Percentiles rank a stretch among this genome's conserved stretches.
Evolutionary conservation across 208 protist genomes (phyloP).

Genomic region (Crithidia mellificae): DNA sequence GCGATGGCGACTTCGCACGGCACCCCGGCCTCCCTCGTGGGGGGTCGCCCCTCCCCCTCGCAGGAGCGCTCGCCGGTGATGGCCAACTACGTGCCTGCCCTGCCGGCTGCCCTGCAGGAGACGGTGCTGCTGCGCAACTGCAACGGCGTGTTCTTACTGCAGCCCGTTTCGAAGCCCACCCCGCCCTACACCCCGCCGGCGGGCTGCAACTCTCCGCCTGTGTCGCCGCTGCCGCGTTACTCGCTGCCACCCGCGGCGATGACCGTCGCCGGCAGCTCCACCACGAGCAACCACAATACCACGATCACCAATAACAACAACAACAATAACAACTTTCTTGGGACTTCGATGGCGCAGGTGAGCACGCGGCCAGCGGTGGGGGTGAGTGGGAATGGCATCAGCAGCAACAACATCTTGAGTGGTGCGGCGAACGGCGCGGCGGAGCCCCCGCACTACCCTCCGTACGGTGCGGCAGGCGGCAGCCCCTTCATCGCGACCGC

Average conservation of each 20-base stretch:
- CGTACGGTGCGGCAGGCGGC: constrained; percentile 22
- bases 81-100: constrained; percentile 67
- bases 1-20: constrained; percentile 50
- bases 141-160: constrained; percentile 83
- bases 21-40: constrained; percentile 27
- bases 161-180: constrained; percentile 56
- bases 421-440: constrained; percentile 4
- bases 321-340: constrained; percentile 39
- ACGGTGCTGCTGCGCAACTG: constrained; percentile 77
- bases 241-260: constrained; percentile 57
- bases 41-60: constrained; percentile 27
- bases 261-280: constrained; percentile 21
- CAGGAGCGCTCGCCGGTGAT: constrained; percentile 56
- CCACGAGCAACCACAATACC: no score
- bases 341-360: constrained; percentile 34
- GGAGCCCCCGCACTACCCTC: constrained; percentile 40
- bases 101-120: constrained; percentile 63
- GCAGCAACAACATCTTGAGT: no score
- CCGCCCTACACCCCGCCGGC: constrained; percentile 72
- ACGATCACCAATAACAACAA: no score
- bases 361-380: constrained; percentile 4
- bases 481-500: constrained; percentile 33
- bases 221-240: constrained; percentile 80
- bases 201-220: constrained; percentile 48
- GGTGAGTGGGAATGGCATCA: no score